A percentile compares a stretch with the other conserved stretches of the same genome.
Conservation (phyloP, 345 rosid genomes). For the Ceriops decandra region DNA sequence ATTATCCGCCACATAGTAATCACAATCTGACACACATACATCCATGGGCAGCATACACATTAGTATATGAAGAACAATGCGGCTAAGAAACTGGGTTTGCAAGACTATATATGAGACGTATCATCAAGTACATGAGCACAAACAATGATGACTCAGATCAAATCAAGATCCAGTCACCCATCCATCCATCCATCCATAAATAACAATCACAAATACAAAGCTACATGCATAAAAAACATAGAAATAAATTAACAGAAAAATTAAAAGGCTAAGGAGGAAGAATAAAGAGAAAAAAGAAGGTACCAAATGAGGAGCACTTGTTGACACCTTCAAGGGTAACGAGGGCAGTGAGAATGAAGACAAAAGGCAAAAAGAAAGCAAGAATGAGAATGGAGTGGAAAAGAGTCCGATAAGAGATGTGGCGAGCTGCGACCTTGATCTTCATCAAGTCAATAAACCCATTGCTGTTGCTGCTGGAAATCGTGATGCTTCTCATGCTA, state of each 20-base stretch:
- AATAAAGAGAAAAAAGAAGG: slow-evolving; percentile 1
- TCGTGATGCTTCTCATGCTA: slow-evolving; percentile 99
- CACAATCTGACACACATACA: background rate
- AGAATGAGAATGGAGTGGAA: slow-evolving; percentile 92
- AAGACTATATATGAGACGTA: background rate
- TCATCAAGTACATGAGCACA: background rate
- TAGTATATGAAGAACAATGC: background rate
- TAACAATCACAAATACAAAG: background rate
- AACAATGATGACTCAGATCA: too few species aligned
- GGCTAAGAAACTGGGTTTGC: background rate
- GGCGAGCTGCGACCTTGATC: slow-evolving; percentile 99
- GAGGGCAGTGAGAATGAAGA: slow-evolving; percentile 94
- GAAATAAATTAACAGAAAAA: background rate
- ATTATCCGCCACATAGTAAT: background rate
- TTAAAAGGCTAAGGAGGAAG: background rate
- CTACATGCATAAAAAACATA: background rate
- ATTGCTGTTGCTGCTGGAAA: slow-evolving; percentile 72
- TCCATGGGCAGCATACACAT: background rate
- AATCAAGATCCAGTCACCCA: background rate
- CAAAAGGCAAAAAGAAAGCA: slow-evolving; percentile 96
- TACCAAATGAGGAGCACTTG: slow-evolving; percentile 99
- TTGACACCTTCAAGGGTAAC: slow-evolving; percentile 99
- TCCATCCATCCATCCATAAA: background rate
- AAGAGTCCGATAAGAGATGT: slow-evolving; percentile 92
- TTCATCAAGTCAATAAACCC: slow-evolving; percentile 99